These are phyloP conservation scores for Starmera stellimalicola DNA, from an alignment of 1,139 yeast genomes.

Conservation along the genomic window DNA sequence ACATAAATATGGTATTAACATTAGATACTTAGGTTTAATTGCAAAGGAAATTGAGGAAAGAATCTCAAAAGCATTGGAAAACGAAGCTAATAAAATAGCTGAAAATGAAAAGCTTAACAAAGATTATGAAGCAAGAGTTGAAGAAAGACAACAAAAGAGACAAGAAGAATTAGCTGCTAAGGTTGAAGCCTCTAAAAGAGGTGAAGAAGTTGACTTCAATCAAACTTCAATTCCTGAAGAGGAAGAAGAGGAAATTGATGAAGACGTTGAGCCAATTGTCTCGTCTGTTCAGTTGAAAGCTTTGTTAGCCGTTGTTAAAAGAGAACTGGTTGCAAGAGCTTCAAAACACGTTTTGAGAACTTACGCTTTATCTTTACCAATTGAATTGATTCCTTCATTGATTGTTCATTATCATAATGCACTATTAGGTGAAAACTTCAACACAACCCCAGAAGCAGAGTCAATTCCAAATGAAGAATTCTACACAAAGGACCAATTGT, in stretches of 20 bases:
- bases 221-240: slow-evolving; percentile 28
- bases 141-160: slow-evolving; percentile 19
- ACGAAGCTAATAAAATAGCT: slow-evolving; percentile 19
- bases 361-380: slow-evolving; percentile 38
- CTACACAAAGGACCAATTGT: slow-evolving; percentile 33
- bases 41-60: slow-evolving; percentile 25
- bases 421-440: slow-evolving; percentile 45
- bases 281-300: slow-evolving; percentile 29
- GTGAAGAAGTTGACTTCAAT: slow-evolving; percentile 23
- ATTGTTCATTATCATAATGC: slow-evolving; percentile 70
- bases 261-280: slow-evolving; percentile 25
- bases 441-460: slow-evolving; percentile 32
- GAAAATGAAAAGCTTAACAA: slow-evolving; percentile 23
- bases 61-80: slow-evolving; percentile 11
- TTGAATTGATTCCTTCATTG: slow-evolving; percentile 44
- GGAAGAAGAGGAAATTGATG: slow-evolving; percentile 26
- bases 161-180: slow-evolving; percentile 17
- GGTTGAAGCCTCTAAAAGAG: slow-evolving; percentile 28
- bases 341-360: slow-evolving; percentile 64
- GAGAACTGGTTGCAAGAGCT: slow-evolving; percentile 75
- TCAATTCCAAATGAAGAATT: slow-evolving; percentile 30
- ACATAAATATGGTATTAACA: slow-evolving; percentile 78
- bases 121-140: slow-evolving; percentile 22
- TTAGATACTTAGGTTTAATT: slow-evolving; percentile 75
- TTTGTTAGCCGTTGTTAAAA: slow-evolving; percentile 39